Base-by-base conservation (phyloP, 192 early-diverging fungal species). In the Backusella australiensis region DNA sequence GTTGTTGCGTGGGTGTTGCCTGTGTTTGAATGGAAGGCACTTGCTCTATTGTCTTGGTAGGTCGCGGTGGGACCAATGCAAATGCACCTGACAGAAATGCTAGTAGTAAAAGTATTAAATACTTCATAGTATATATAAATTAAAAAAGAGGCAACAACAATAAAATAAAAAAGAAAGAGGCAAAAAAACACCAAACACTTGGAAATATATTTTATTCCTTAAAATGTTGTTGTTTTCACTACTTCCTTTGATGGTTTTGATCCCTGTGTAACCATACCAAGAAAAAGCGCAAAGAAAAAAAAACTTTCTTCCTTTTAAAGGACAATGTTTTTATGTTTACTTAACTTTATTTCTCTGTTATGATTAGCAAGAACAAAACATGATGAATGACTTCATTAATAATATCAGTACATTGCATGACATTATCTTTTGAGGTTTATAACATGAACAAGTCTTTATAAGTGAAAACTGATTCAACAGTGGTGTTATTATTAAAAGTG, bases 211-310 rank as follows among this genome's bases (percentile, higher is more conserved):
- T 63, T 44, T 44, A 44, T 44, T 63, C 26, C 56, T 26, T 63
- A 63, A 63, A 63, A 63, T 63, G 56, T 5, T 63, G 21, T 63
- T 63, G 56, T 63, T 63, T 63, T 63, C 56, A 15, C 23, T 63
- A 63, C 56, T 63, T 63, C 56, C 23, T 63, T 63, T 63, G 56
- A 29, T 63, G 56, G 56, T 63, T 12, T 63, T 63, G 23, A 29
- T 63, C 9, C 3, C 8, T 63, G 56, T 63, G 56, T 63, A 14
- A 63, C 56, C 4, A 11, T 8, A 63, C 56, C 26, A 29, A 63
- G 56, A 63, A 63, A 29, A 63, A 63, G 7, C 12, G 26, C 56
- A 63, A 29, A 49, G 46, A n/a, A 49, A 19, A 44, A 49, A 49
- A 49, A 49, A 49, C 15, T n/a, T n/a, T 49, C 46, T 63, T 63